Percentiles rank a stretch among this genome's conserved stretches.
Evolutionary conservation across 2,329 filamentous ascomycete genomes (phyloP).

Genomic region (Epicoccum nigrum): DNA sequence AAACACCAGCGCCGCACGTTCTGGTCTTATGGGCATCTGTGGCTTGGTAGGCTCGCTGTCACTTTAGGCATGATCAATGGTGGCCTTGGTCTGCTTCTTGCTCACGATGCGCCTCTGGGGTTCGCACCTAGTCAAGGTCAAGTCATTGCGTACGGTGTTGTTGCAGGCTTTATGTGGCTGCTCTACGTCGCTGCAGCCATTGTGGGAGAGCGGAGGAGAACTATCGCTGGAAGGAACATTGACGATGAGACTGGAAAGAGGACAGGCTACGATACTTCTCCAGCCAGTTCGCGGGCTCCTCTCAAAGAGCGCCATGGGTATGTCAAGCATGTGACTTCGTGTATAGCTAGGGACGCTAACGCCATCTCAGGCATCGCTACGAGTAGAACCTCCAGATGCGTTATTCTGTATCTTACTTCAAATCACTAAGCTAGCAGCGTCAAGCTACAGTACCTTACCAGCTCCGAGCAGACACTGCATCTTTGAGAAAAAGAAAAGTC

Average conservation of each 20-base stretch:
- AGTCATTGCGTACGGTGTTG: conserved; percentile 42
- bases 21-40: conserved; percentile 59
- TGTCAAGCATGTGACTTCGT: neutral
- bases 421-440: no score
- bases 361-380: neutral
- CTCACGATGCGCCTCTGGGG: conserved; percentile 34
- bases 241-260: conserved; percentile 9
- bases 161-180: conserved; percentile 45
- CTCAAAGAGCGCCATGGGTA: conserved; percentile 13
- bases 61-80: conserved; percentile 62
- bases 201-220: conserved; percentile 35
- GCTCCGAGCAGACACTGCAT: no score
- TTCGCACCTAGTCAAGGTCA: conserved; percentile 34
- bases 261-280: neutral
- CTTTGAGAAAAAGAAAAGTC: no score
- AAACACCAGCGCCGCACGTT: conserved; percentile 52
- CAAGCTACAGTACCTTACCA: no score
- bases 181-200: conserved; percentile 38
- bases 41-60: conserved; percentile 60
- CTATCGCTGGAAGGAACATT: conserved; percentile 16
- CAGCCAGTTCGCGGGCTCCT: conserved; percentile 1
- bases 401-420: no score
- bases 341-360: neutral
- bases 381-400: neutral
- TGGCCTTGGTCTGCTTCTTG: conserved; percentile 56